Evolutionary conservation across 352 stramenopile species (phyloP).

Genomic region (Phytophthora sp.): DNA sequence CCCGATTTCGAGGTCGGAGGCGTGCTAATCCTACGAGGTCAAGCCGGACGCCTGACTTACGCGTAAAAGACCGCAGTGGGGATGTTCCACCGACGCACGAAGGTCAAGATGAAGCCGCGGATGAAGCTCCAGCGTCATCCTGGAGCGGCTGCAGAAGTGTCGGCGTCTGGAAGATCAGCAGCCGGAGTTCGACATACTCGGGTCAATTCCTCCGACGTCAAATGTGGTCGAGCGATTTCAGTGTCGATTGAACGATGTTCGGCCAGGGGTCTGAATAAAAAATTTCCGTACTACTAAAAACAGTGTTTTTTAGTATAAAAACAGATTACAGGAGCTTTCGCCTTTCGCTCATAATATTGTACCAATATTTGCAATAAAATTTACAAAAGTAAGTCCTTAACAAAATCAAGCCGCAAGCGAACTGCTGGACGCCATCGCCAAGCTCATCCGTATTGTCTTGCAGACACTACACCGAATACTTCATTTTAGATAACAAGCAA

Average conservation of each 20-base stretch:
- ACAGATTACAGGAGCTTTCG: not conserved
- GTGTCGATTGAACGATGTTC: not conserved
- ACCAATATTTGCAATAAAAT: conserved; percentile 8
- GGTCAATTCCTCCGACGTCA: no score
- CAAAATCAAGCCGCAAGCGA: not conserved
- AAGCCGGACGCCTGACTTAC: no score
- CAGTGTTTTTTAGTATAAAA: conserved; percentile 12
- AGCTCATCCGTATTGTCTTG: not conserved
- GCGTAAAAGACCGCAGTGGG: no score
- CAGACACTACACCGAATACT: not conserved
- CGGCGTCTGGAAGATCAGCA: no score
- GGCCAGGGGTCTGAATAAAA: conserved; percentile 14
- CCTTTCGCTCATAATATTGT: not conserved
- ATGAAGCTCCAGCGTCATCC: no score
- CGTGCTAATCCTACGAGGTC: no score
- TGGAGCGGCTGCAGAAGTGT: no score
- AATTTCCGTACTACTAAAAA: conserved; percentile 8
- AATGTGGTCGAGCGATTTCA: no score
- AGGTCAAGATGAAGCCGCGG: no score
- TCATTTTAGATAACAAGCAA: not conserved
- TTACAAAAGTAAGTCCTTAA: not conserved
- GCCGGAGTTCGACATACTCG: no score
- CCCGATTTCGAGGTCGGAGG: no score
- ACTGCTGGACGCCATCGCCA: not conserved
- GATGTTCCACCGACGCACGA: no score